Conservation (phyloP, 2,329 filamentous ascomycete genomes). For the Pseudogymnoascus pannorum region DNA sequence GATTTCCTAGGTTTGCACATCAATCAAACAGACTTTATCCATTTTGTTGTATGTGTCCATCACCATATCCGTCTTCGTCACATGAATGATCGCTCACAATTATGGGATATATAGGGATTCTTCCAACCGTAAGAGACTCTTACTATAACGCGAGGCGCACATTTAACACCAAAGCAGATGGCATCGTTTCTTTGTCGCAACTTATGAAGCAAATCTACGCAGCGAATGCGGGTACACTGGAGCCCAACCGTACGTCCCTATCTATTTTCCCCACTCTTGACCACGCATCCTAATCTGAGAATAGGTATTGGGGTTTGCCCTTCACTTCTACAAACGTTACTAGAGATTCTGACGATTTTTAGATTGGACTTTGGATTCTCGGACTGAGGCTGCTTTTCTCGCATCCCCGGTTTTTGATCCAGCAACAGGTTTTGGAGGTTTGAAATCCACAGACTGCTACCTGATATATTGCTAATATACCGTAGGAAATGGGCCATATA, state of each 20-base stretch:
- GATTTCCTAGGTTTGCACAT: slow-evolving; percentile 45
- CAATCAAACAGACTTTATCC: slow-evolving; percentile 38
- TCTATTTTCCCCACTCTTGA: neutral
- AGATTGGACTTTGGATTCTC: slow-evolving; percentile 27
- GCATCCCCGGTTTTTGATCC: slow-evolving; percentile 21
- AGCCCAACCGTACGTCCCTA: slow-evolving; percentile 14
- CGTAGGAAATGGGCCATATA: slow-evolving; percentile 13
- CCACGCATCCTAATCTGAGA: neutral
- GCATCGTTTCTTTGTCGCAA: slow-evolving; percentile 30
- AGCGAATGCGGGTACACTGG: slow-evolving; percentile 34
- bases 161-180: slow-evolving; percentile 20
- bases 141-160: neutral
- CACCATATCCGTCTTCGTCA: slow-evolving; percentile 15
- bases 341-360: slow-evolving; percentile 16
- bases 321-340: neutral
- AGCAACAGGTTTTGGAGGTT: slow-evolving; percentile 14
- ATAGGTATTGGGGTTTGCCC: neutral
- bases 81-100: slow-evolving; percentile 17
- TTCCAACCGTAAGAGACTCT: neutral
- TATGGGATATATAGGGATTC: neutral
- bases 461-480: neutral
- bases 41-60: slow-evolving; percentile 25
- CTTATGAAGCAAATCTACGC: slow-evolving; percentile 29
- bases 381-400: slow-evolving; percentile 24
- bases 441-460: neutral